Conservation (phyloP, 345 rosid genomes). For the Euphorbia peplus region DNA sequence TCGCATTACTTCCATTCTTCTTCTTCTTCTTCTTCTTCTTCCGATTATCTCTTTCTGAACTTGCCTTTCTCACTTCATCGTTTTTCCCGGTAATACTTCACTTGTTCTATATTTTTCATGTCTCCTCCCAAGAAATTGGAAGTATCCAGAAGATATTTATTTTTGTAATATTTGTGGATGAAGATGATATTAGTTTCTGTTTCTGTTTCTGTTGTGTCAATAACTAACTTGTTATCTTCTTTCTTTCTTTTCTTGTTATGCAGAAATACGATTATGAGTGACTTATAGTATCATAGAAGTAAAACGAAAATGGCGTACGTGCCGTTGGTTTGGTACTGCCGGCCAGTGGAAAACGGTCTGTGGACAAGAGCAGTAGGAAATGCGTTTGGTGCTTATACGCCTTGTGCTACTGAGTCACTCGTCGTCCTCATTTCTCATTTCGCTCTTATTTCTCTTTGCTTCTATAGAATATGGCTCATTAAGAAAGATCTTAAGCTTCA, state of each 20-base stretch:
- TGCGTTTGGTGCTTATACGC: slow-evolving; percentile 95
- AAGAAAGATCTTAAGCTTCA: slow-evolving; percentile 60
- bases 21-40: neutral
- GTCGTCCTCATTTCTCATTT: slow-evolving; percentile 64
- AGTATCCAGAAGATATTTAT: neutral
- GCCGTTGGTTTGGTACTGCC: slow-evolving; percentile 83
- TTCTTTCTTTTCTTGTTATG: slow-evolving; percentile 5
- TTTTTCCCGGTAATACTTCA: neutral
- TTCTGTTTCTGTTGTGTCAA: neutral
- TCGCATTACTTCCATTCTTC: neutral
- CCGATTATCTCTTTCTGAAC: neutral
- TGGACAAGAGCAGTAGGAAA: slow-evolving; percentile 77
- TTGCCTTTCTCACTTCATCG: neutral
- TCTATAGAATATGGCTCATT: slow-evolving; percentile 73
- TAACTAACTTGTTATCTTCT: neutral
- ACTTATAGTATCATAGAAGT: slow-evolving; percentile 13
- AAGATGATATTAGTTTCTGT: neutral
- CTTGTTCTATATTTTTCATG: neutral
- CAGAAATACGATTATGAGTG: slow-evolving; percentile 29
- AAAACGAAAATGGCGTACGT: slow-evolving; percentile 49
- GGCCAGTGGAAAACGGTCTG: slow-evolving; percentile 63
- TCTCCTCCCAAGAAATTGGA: neutral
- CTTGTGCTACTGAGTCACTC: slow-evolving; percentile 81
- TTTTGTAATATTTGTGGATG: neutral
- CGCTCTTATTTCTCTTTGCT: slow-evolving; percentile 62